These are phyloP conservation scores for Austroboletus festivus DNA, from an alignment of 768 basidiomycete genomes.

Conservation along the genomic window DNA sequence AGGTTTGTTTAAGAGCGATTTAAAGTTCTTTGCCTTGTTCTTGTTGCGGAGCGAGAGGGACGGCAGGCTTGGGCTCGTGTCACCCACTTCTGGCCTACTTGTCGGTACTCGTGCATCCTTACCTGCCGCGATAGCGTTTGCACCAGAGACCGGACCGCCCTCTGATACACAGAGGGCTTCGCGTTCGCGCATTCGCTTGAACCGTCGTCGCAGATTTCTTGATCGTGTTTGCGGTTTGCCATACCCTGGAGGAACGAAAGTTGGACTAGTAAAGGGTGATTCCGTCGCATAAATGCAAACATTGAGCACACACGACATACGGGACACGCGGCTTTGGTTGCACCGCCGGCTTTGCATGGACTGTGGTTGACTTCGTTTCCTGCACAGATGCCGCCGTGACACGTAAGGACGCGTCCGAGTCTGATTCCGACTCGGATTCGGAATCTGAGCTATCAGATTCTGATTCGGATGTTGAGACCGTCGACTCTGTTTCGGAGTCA, in stretches of 20 bases:
- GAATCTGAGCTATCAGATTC: slow-evolving; percentile 22
- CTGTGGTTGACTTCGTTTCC: slow-evolving; percentile 15
- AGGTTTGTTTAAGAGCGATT: slow-evolving; percentile 42
- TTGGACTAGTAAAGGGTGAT: slow-evolving; percentile 14
- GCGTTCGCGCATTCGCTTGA: slow-evolving; percentile 39
- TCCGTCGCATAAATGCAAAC: no score
- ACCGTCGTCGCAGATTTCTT: slow-evolving; percentile 56
- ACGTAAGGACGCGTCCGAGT: slow-evolving; percentile 3
- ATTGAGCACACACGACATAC: slow-evolving; percentile 13
- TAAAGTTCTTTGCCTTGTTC: slow-evolving; percentile 72
- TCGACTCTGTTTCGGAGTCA: slow-evolving; percentile 16
- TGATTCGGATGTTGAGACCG: slow-evolving; percentile 20
- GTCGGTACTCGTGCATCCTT: background rate
- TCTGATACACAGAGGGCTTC: slow-evolving; percentile 10
- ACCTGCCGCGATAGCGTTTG: slow-evolving; percentile 36
- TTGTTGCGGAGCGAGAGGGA: slow-evolving; percentile 60
- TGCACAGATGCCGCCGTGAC: background rate
- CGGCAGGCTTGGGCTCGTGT: slow-evolving; percentile 28
- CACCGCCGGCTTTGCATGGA: slow-evolving; percentile 9
- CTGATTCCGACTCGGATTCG: slow-evolving; percentile 19
- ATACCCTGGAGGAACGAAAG: slow-evolving; percentile 51
- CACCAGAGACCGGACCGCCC: slow-evolving; percentile 34
- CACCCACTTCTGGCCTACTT: slow-evolving; percentile 2
- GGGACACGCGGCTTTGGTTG: background rate
- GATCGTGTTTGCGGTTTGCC: slow-evolving; percentile 57